Conservation (phyloP, 352 stramenopile species). For the Pythium coloratum region DNA sequence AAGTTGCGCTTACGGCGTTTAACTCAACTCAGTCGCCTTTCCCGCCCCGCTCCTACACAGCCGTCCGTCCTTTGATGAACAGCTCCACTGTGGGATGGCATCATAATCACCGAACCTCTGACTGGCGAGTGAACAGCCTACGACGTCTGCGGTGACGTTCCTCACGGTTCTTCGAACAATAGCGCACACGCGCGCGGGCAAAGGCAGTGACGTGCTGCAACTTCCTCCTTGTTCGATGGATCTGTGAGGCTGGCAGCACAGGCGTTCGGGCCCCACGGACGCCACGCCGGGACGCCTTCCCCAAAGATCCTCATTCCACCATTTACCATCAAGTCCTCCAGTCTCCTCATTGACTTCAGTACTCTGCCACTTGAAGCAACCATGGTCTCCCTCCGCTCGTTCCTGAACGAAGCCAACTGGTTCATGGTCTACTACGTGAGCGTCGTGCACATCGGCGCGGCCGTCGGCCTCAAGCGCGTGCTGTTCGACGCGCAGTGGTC, state of each 20-base stretch:
- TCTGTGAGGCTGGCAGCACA: neutral
- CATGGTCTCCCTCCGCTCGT: slow-evolving; percentile 60
- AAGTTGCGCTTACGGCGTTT: slow-evolving; percentile 1
- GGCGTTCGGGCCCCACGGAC: neutral
- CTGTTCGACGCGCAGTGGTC: slow-evolving; percentile 79
- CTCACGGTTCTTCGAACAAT: slow-evolving; percentile 9
- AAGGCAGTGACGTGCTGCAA: neutral
- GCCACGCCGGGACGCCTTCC: neutral
- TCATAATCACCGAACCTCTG: slow-evolving; percentile 4
- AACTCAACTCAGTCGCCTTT: neutral
- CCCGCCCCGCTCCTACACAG: neutral
- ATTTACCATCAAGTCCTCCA: neutral
- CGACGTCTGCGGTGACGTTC: slow-evolving; percentile 4
- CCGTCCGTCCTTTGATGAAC: neutral
- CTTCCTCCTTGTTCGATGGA: slow-evolving; percentile 3
- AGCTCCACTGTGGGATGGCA: slow-evolving; percentile 9
- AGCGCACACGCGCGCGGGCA: neutral
- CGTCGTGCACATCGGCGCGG: slow-evolving; percentile 91
- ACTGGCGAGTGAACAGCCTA: neutral
- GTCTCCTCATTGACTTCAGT: neutral
- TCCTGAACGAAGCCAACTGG: slow-evolving; percentile 93
- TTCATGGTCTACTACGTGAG: slow-evolving; percentile 98
- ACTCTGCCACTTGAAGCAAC: neutral
- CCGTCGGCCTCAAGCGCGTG: slow-evolving; percentile 79
- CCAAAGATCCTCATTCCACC: neutral